Evolutionary conservation across 2,329 filamentous ascomycete species (phyloP), one percentile per base, ranked within the genome.

Genomic region (Orbilia quercus): DNA sequence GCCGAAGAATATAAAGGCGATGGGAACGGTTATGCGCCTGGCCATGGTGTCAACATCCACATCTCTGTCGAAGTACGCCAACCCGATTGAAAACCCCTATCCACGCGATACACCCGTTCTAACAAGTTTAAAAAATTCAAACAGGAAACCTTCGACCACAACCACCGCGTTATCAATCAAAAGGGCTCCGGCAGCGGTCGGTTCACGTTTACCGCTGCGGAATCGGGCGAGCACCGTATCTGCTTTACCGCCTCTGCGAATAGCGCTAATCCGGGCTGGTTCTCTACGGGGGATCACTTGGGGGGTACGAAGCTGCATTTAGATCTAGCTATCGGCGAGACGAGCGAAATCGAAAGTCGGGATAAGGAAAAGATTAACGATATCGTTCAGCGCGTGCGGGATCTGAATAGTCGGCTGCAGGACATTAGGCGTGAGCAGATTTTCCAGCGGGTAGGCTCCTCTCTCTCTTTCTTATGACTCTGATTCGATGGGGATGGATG

Each of bases 351-450:
- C 79, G 92, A 97, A 84, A 93, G 90, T 81, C 90, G 88, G 79
- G 94, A 98, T 82, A 97, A 97, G 87, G 86, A 85, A 79, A 97
- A 97, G 86, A 89, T 99, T 72, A 85, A 91, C 81, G 92, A 96
- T 81, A 90, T 99, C 78, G 90, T 92, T 74, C 86, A 90, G 82
- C 91, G 93, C 79, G 89, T 98, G 74, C 89, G 89, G 85, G 94
- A 97, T 82, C 83, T 99, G 80, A 97, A 96, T 82, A 87, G 88
- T 40, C 86, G 95, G 74, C 82, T 99, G 81, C 87, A 90, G 79
- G 95, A 98, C 82, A 92, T 99, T 75, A 86, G 91, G 79, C 85
- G 93, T 78, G 95, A 99, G 84, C 95, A 99, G 85, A 88, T 98
- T 66, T 98, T 97, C 84, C 95, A 99, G 82, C 85, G 93, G 80